Percentiles rank a stretch among this genome's conserved stretches.
Conservation (phyloP, 805 yeast genomes). For the Candida yuanshanica region DNA sequence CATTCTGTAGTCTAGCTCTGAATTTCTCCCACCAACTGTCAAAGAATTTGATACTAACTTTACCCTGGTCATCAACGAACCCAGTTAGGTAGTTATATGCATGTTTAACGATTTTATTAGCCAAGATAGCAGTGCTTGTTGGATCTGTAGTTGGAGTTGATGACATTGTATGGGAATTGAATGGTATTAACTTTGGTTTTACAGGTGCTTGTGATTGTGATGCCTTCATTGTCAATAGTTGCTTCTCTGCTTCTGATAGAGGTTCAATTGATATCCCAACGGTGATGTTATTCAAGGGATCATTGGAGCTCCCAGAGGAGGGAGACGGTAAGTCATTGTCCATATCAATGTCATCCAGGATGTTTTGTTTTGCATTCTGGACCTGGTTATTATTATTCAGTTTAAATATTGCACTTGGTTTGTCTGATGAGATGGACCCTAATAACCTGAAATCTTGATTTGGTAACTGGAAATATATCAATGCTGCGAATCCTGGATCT, state of each 20-base stretch:
- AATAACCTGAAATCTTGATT: slow-evolving; percentile 52
- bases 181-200: slow-evolving; percentile 15
- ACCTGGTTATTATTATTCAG: slow-evolving; percentile 48
- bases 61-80: slow-evolving; percentile 74
- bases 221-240: slow-evolving; percentile 36
- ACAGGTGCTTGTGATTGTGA: slow-evolving; percentile 1
- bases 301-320: slow-evolving; percentile 16
- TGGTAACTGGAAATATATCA: slow-evolving; percentile 78
- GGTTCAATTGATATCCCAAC: slow-evolving; percentile 94
- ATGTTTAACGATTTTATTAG: slow-evolving; percentile 83
- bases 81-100: slow-evolving; percentile 90
- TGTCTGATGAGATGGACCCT: slow-evolving; percentile 55
- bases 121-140: slow-evolving; percentile 51
- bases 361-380: slow-evolving; percentile 21
- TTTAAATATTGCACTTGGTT: slow-evolving; percentile 90
- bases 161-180: slow-evolving; percentile 24
- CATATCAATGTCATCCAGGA: slow-evolving; percentile 53
- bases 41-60: slow-evolving; percentile 80
- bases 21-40: slow-evolving; percentile 97
- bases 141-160: slow-evolving; percentile 30
- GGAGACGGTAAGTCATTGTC: slow-evolving; percentile 26
- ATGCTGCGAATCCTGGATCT: slow-evolving; percentile 71
- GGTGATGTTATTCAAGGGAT: slow-evolving; percentile 28
- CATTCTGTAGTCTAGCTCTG: slow-evolving; percentile 64
- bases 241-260: slow-evolving; percentile 54